Evolutionary conservation across 805 yeast genomes (phyloP), one percentile per base, ranked within the genome.

Genomic region (Wickerhamiella kurtzmanii): DNA sequence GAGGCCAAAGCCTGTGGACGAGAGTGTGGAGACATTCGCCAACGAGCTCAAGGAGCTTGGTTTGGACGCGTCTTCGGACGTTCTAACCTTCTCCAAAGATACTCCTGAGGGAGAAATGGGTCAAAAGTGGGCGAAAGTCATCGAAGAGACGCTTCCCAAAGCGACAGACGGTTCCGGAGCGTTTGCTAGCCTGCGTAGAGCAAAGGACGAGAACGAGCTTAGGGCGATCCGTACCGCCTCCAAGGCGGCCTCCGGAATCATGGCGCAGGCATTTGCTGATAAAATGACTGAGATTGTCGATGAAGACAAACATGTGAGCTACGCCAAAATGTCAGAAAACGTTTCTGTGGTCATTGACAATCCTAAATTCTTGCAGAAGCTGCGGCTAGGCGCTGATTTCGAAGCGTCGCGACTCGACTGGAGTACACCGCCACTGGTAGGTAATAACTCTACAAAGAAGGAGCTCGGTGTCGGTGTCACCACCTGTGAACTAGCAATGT

Each of bases 381-480:
- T 76, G 43, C 70, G 72, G 48, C 54, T 74, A 18, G 80, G 82
- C 41, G 68, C 74, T 32, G 89, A 82, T 46, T 81, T 87, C 51
- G 94, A 86, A 57, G 69, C 80, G 3, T 77, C 76, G 51, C 75
- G 77, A 52, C 66, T 89, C 18, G 97, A 89, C 62, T 89, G 96
- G 96, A 83, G 94, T 54, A 86, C 84, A 63, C 77, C 87, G 47
- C 96, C 97, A 22, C 94, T 86, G 66, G 81, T 94, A 55, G 94
- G 94, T 46, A 75, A 76, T 45, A 73, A 76, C 50, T 20, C 18
- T 11, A 35, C 17, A 1, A 76, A 74, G 52, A 75, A 74, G 53
- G 68, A 82, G 44, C 73, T 74, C 43, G 81, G 84, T 6, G 75
- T 75, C 15, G 89, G 95, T 20, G 86, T 83, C 35, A 87, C 89